Conservation (phyloP, 208 protist genomes). For the Leishmania major region DNA sequence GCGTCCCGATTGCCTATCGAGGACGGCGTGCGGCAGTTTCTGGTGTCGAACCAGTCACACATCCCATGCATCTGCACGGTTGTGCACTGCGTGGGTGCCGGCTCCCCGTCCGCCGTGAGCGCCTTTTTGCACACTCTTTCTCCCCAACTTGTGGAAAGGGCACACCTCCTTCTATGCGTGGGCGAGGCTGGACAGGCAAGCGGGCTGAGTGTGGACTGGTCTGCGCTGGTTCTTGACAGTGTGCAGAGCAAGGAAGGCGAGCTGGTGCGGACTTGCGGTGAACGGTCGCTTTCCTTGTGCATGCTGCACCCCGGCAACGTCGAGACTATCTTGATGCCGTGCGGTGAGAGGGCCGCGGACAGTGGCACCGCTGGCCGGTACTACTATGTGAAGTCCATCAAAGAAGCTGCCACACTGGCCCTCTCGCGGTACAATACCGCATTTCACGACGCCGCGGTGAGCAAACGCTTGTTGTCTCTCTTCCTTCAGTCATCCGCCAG, state of each 20-base stretch:
- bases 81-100: slow-evolving; percentile 21
- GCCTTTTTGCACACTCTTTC: slow-evolving; percentile 21
- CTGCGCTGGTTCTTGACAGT: slow-evolving; percentile 34
- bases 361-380: slow-evolving; percentile 22
- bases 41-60: slow-evolving; percentile 21
- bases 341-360: slow-evolving; percentile 31
- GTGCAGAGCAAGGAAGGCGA: slow-evolving; percentile 40
- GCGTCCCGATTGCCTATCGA: slow-evolving; percentile 24
- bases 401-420: slow-evolving; percentile 32
- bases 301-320: slow-evolving; percentile 42
- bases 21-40: slow-evolving; percentile 14
- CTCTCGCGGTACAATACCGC: slow-evolving; percentile 17
- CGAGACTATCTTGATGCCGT: slow-evolving; percentile 24
- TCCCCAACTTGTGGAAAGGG: slow-evolving; percentile 3
- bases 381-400: slow-evolving; percentile 56
- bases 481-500: slow-evolving; percentile 36
- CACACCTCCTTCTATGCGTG: slow-evolving; percentile 29
- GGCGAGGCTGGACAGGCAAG: slow-evolving; percentile 40
- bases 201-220: slow-evolving; percentile 31
- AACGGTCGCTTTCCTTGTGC: slow-evolving; percentile 42
- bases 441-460: slow-evolving; percentile 38
- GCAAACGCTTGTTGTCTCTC: slow-evolving; percentile 28
- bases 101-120: slow-evolving; percentile 1
- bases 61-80: slow-evolving; percentile 24
- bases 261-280: slow-evolving; percentile 30